Evolutionary conservation across 202 grass and related monocot species (phyloP), one percentile per base, ranked within the genome.

Genomic region (Elaeis oleifera): DNA sequence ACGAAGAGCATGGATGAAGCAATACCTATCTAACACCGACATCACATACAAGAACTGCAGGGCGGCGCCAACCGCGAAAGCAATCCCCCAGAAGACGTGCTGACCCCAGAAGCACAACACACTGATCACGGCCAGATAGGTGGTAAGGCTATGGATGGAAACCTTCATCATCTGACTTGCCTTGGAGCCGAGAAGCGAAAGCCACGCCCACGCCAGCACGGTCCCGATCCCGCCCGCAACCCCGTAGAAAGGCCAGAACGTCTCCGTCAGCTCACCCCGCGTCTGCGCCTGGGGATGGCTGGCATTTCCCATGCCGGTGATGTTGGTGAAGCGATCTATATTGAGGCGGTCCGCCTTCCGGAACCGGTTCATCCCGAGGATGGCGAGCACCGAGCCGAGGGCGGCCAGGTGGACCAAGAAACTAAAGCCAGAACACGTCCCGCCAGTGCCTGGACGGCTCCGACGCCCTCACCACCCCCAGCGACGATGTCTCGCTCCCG

Each of bases 371-470:
- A 88, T 80, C 16, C 92, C 92, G 53, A 78, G 76, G 53, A 97
- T 57, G 23, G 68, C 79, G 67, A 97, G 76, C 53, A 59, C 77
- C 3, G 71, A 77, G 39, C 92, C 92, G 32, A 97, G 76, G 73
- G 88, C 76, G 39, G 89, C 49, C 3, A 97, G 71, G 71, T 97
- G 92, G 56, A 97, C 59, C 36, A 97, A 49, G 74, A 97, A 36
- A 97, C 78, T 15, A 83, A 51, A 97, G 77, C 92, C 92, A 97
- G 74, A 97, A 97, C n/a, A 97, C 81, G 83, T 97, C 92, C 39
- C 68, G 69, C 76, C 92, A 97, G 66, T 78, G 81, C 31, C 92
- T 65, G 54, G 68, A 60, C 60, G 72, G 69, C 65, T 57, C 16
- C 44, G 51, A 54, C 32, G 52, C 16, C 58, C 60, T 67, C 49